Conservation (phyloP, 768 basidiomycete species). For the Roridomyces roridus region DNA sequence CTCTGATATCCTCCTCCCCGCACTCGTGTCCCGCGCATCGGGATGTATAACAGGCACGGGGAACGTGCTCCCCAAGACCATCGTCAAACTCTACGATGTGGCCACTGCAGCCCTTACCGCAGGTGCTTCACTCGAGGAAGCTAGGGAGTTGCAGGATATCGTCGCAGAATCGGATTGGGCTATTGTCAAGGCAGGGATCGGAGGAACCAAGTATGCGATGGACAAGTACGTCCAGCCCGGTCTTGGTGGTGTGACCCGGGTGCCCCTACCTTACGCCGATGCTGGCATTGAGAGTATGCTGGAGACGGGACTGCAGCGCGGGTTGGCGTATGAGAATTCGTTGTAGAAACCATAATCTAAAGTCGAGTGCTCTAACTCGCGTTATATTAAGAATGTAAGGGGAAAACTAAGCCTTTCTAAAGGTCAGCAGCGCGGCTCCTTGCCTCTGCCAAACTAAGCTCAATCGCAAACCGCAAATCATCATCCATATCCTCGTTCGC, state of each 20-base stretch:
- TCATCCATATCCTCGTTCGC: constrained; percentile 57
- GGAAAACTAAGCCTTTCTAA: too few relatives aligned
- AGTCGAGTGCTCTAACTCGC: too few relatives aligned
- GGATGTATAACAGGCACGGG: constrained; percentile 28
- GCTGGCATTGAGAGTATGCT: constrained; percentile 18
- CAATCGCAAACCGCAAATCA: constrained; percentile 68
- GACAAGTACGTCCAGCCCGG: constrained; percentile 23
- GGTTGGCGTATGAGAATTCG: constrained; percentile 25
- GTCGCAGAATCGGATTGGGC: constrained; percentile 66
- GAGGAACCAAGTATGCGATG: constrained; percentile 27
- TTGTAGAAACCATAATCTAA: constrained; percentile 1
- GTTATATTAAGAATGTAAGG: too few relatives aligned
- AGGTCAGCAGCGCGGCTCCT: neutral
- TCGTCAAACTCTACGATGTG: constrained; percentile 25
- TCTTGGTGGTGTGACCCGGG: constrained; percentile 23
- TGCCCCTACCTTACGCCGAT: constrained; percentile 12
- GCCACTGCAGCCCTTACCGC: constrained; percentile 12
- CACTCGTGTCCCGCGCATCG: constrained; percentile 21
- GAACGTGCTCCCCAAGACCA: constrained; percentile 27
- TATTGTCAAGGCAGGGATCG: constrained; percentile 49
- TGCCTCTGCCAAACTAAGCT: constrained; percentile 77
- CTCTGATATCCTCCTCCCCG: constrained; percentile 27
- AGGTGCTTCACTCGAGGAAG: constrained; percentile 25
- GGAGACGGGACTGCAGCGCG: constrained; percentile 16
- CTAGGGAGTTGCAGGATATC: constrained; percentile 62